phyloP scores from a whole-genome alignment of 495 filamentous ascomycete species.

The Daldinia concentrica region DNA sequence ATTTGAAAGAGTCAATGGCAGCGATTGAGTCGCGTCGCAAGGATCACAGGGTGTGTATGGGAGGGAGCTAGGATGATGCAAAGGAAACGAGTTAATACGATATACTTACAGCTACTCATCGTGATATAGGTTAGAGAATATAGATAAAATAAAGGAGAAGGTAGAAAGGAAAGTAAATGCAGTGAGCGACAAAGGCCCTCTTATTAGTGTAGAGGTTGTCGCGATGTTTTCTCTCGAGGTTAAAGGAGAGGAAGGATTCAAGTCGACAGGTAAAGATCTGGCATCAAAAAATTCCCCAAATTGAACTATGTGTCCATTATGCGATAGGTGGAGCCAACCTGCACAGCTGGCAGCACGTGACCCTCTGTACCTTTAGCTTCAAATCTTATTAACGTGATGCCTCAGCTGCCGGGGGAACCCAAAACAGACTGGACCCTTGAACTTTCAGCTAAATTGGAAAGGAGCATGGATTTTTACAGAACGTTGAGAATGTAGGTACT shows the following conservation, averaged over 20 bases:
- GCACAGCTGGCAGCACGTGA: slow-evolving; percentile 36
- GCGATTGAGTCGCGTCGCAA: slow-evolving; percentile 50
- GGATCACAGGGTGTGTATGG: slow-evolving; percentile 37
- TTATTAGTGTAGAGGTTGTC: slow-evolving; percentile 41
- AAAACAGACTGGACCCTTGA: slow-evolving; percentile 2
- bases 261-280: slow-evolving; percentile 56
- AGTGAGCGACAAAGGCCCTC: slow-evolving; percentile 48
- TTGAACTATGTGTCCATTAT: slow-evolving; percentile 63
- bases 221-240: slow-evolving; percentile 48
- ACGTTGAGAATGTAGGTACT: not conserved
- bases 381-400: not conserved
- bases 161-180: slow-evolving; percentile 50
- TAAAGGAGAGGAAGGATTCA: slow-evolving; percentile 47
- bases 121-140: slow-evolving; percentile 54
- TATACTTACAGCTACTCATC: slow-evolving; percentile 67
- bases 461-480: not conserved
- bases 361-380: not conserved
- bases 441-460: not conserved
- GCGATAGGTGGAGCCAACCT: slow-evolving; percentile 49
- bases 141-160: slow-evolving; percentile 53
- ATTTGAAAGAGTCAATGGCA: slow-evolving; percentile 43
- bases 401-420: not conserved
- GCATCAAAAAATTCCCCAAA: slow-evolving; percentile 56
- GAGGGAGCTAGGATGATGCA: slow-evolving; percentile 45
- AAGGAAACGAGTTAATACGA: slow-evolving; percentile 19